Base-by-base conservation (phyloP, 2,329 filamentous ascomycete genomes). In the Neoscytalidium dimidiatum region DNA sequence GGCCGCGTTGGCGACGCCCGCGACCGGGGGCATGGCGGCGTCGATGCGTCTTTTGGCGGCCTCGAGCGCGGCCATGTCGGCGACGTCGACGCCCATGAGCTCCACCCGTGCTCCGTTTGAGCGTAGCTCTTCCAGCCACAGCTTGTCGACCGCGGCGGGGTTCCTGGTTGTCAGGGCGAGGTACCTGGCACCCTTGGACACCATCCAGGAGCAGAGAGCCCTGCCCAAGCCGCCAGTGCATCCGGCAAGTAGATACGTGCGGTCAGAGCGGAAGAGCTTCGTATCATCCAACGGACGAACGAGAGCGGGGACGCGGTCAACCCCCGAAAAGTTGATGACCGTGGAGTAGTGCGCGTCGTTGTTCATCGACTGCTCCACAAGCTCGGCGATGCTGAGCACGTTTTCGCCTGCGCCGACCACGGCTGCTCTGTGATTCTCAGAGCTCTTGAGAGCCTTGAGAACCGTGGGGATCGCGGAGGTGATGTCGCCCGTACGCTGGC, bases 111-210 rank as follows among this genome's bases (percentile, higher is more conserved):
- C 68, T 2, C 63, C 66, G 6, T 19, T 3, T 38, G 17, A 62
- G 3, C 9, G 14, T 23, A 74, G 61, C 13, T 56, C 44, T 14
- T 71, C 64, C 11, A 78, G 33, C 71, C 72, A 78, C 1, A 35
- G 9, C 13, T 11, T 56, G 3, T 68, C 51, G 6, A 78, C 70
- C 2, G 80, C 65, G 2, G 74, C 69, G 3, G 79, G 77, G 11
- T 72, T 74, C 1, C 82, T 76, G 46, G 78, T 81, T 0, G 78
- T 75, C 1, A 84, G 19, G 5, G 68, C 68, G 23, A 75, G 35
- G 26, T 70, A n/a, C 11, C 61, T 48, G 6, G 72, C 73, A 0
- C 71, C 71, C 13, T 68, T 63, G 0, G n/a, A 8, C 1, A 71
- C 60, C 72, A 74, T 73, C 69, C 70, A 74, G 14, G 64, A 8